Evolutionary conservation across 805 yeast genomes (phyloP).

Genomic region (Nakazawaea populi): DNA sequence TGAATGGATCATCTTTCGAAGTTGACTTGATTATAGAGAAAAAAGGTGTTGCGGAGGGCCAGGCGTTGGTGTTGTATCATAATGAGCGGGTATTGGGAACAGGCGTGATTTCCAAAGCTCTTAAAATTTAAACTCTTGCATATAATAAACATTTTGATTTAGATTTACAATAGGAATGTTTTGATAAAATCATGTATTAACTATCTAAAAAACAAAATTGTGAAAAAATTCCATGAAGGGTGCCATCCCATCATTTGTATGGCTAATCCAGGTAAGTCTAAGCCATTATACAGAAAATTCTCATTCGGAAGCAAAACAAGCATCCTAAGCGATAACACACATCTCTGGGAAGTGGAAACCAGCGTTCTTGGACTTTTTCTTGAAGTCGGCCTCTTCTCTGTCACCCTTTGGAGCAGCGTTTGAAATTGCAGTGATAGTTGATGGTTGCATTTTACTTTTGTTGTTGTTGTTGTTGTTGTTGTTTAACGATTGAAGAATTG

Average conservation of each 20-base stretch:
- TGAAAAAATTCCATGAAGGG: neutral
- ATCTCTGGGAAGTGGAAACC: neutral
- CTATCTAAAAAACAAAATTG: neutral
- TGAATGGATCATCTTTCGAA: slow-evolving; percentile 14
- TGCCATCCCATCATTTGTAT: neutral
- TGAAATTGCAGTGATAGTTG: slow-evolving; percentile 3
- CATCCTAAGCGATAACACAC: neutral
- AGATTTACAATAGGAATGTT: neutral
- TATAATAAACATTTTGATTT: neutral
- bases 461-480: no score
- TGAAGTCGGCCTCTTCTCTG: neutral
- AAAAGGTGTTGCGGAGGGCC: slow-evolving; percentile 88
- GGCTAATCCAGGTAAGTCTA: neutral
- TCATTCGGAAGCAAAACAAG: neutral
- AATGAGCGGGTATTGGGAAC: slow-evolving; percentile 65
- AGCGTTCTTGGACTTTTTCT: neutral
- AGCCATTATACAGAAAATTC: neutral
- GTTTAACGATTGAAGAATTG: neutral
- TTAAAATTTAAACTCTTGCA: neutral
- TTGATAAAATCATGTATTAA: no score
- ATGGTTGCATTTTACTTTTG: slow-evolving; percentile 3
- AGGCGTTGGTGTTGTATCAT: slow-evolving; percentile 68
- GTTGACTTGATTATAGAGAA: slow-evolving; percentile 39
- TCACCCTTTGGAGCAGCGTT: slow-evolving; percentile 7
- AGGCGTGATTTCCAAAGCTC: slow-evolving; percentile 29